phyloP scores from a whole-genome alignment of 2,329 filamentous ascomycete genomes.

The Cladosporium sp. region DNA sequence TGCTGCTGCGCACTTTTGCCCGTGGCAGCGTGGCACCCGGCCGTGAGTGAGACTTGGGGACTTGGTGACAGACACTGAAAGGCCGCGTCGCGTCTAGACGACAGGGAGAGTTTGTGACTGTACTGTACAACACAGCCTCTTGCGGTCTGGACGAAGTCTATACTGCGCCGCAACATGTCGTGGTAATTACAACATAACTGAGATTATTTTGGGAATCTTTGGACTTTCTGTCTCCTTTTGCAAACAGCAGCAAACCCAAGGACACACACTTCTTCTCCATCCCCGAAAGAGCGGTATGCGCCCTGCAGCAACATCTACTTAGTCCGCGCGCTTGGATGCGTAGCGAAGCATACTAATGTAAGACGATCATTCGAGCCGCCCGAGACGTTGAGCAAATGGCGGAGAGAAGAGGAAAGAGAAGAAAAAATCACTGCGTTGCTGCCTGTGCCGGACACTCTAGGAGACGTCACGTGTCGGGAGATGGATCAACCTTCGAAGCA shows the following conservation, averaged over 20 bases:
- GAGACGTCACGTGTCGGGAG: neutral
- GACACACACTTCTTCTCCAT: neutral
- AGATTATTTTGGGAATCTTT: neutral
- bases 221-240: neutral
- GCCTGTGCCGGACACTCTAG: slow-evolving; percentile 8
- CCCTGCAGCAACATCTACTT: neutral
- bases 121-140: neutral
- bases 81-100: neutral
- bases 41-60: neutral
- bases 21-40: neutral
- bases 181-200: neutral
- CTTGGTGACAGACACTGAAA: neutral
- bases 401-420: neutral
- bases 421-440: neutral
- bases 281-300: slow-evolving; percentile 7
- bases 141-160: neutral
- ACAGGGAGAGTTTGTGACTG: neutral
- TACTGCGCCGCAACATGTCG: neutral
- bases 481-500: too few relatives aligned
- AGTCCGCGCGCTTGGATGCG: neutral
- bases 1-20: neutral
- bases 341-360: slow-evolving; percentile 8
- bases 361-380: neutral
- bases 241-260: neutral
- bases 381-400: neutral